Conservation (phyloP, 495 filamentous ascomycete genomes). For the Aspergillus sclerotiicarbonarius region DNA sequence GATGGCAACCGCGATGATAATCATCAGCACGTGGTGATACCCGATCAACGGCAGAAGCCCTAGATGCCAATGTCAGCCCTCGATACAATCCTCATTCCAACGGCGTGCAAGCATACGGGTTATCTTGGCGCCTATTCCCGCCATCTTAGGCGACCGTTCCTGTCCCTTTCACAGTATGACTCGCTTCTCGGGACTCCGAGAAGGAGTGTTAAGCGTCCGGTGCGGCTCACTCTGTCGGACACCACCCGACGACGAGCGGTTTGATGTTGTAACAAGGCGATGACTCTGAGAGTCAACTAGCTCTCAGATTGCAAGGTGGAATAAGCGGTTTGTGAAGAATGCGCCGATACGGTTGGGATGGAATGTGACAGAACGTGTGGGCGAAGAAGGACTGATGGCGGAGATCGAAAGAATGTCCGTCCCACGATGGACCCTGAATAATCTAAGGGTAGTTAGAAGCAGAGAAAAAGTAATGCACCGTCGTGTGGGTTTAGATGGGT, state of each 20-base stretch:
- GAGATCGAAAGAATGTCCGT: constrained; percentile 20
- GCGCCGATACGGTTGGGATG: constrained; percentile 11
- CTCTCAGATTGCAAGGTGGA: neutral
- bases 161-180: constrained; percentile 23
- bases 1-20: constrained; percentile 89
- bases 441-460: constrained; percentile 11
- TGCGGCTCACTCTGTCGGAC: neutral
- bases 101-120: constrained; percentile 29
- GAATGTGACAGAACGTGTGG: constrained; percentile 15
- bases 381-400: neutral
- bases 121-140: constrained; percentile 27
- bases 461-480: constrained; percentile 7
- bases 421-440: constrained; percentile 14
- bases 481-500: neutral
- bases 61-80: constrained; percentile 31
- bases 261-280: neutral
- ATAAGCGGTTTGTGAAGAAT: neutral
- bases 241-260: neutral
- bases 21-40: constrained; percentile 99
- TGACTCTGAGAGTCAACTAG: neutral
- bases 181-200: constrained; percentile 51
- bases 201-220: constrained; percentile 35
- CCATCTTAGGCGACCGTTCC: constrained; percentile 28
- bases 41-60: constrained; percentile 92
- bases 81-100: neutral